Conservation (phyloP, 768 basidiomycete species). For the Suillus clintonianus region DNA sequence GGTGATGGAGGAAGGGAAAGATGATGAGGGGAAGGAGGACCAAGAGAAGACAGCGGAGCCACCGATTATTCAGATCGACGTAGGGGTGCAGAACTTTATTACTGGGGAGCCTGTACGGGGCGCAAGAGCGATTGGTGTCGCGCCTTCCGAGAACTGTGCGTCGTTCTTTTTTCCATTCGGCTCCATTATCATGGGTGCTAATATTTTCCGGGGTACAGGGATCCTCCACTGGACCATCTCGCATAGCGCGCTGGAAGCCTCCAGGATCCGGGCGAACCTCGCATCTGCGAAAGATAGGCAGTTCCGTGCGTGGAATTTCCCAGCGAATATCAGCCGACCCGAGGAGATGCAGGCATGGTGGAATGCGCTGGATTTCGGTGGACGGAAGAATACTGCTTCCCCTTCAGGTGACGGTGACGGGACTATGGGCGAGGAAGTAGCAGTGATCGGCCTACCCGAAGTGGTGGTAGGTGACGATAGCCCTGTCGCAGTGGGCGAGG, state of each 20-base stretch:
- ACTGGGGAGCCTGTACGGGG: conserved; percentile 39
- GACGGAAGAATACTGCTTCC: conserved; percentile 1
- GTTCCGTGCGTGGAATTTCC: conserved; percentile 47
- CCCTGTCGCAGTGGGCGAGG: background rate
- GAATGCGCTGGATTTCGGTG: conserved; percentile 33
- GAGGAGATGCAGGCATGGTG: conserved; percentile 32
- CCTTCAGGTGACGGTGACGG: background rate
- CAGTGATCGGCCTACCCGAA: background rate
- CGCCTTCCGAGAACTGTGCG: conserved; percentile 11
- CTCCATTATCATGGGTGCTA: background rate
- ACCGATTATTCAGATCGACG: conserved; percentile 60
- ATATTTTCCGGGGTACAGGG: conserved; percentile 45
- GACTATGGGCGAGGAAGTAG: conserved; percentile 3
- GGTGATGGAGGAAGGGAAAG: background rate
- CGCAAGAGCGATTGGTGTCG: conserved; percentile 34
- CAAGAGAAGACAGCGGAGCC: background rate
- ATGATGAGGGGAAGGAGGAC: background rate
- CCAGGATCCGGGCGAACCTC: conserved; percentile 39
- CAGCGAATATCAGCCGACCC: conserved; percentile 42
- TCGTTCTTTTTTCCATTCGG: conserved; percentile 2
- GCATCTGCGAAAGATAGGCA: conserved; percentile 42
- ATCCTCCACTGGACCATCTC: conserved; percentile 57
- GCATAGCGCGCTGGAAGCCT: conserved; percentile 34
- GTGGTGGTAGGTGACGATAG: background rate
- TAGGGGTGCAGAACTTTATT: conserved; percentile 50